phyloP scores from a whole-genome alignment of 2,329 filamentous ascomycete species.

The Neophaeococcomyces aloes region DNA sequence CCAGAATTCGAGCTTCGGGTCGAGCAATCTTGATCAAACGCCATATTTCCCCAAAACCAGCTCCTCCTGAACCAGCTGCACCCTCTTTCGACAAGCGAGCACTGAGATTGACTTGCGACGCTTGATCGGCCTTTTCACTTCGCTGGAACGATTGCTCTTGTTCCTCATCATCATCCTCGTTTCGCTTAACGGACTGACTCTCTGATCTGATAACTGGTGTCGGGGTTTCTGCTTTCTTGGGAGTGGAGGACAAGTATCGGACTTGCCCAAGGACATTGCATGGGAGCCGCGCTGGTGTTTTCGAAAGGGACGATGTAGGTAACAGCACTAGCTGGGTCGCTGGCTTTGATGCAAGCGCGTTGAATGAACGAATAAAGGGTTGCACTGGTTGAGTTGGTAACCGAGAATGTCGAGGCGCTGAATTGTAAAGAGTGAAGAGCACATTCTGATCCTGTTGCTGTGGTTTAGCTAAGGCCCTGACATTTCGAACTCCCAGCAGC shows the following conservation, averaged over 20 bases:
- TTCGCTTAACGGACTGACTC: conserved; percentile 26
- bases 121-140: conserved; percentile 76
- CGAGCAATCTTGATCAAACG: conserved; percentile 79
- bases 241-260: conserved; percentile 13
- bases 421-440: conserved; percentile 21
- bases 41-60: conserved; percentile 67
- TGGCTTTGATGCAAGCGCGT: not conserved
- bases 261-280: conserved; percentile 10
- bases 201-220: conserved; percentile 18
- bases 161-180: conserved; percentile 46
- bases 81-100: conserved; percentile 81
- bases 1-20: conserved; percentile 70
- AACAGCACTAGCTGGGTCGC: not conserved
- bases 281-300: not conserved
- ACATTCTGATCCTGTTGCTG: conserved; percentile 20
- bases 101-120: conserved; percentile 78
- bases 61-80: conserved; percentile 37
- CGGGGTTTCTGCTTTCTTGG: conserved; percentile 13
- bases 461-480: conserved; percentile 15
- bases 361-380: not conserved
- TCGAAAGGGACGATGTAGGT: not conserved
- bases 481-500: conserved; percentile 24
- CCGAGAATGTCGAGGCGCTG: conserved; percentile 20
- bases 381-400: conserved; percentile 11
- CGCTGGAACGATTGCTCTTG: conserved; percentile 47